Base-by-base conservation (phyloP, 2,329 filamentous ascomycete genomes). In the Thielaviopsis populi region DNA sequence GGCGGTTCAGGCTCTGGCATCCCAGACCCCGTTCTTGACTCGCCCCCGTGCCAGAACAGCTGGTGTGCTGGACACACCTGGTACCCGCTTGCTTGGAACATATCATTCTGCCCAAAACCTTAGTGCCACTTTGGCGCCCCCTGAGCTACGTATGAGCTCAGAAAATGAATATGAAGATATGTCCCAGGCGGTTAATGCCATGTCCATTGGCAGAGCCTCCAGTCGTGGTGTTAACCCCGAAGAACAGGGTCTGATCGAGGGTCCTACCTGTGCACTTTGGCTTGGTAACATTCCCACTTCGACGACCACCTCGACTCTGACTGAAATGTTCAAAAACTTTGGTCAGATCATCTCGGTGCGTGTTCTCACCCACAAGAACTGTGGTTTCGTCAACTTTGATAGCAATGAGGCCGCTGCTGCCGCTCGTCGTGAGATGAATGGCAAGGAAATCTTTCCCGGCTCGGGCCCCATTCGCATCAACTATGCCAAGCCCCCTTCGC, bases 381-480 rank as follows among this genome's bases (percentile, higher is more conserved):
- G 94, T 72, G 94, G 92, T 2, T 99, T 99, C 70, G 92, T 99
- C 72, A 99, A 99, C 74, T 99, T 96, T 71, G 91, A 97, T 74
- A 86, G 84, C 66, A 77, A 94, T 37, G 91, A 97, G 68, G 95
- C 90, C 72, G 94, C 94, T 64, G 86, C 96, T 46, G 85, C 89
- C 66, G 94, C 94, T 17, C 95, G 92, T 73, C 85, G 85, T 15
- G 82, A 86, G 71, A 85, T 96, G 75, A 97, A 97, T 70, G 91
- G 91, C 70, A 96, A 96, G 75, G 94, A 99, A 74, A 96, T 99
- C 66, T 99, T 99, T 78, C 94, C 94, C 8, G 94, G 94, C 63
- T 91, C 91, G 65, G 94, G 94, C 1, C 91, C 92, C 17, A 89
- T 97, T 65, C 83, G 92, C 62, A 97, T 99, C 73, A 95, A 95